These are phyloP conservation scores for Nigrospora osmanthi DNA, from an alignment of 2,329 filamentous ascomycete genomes.

Conservation along the genomic window DNA sequence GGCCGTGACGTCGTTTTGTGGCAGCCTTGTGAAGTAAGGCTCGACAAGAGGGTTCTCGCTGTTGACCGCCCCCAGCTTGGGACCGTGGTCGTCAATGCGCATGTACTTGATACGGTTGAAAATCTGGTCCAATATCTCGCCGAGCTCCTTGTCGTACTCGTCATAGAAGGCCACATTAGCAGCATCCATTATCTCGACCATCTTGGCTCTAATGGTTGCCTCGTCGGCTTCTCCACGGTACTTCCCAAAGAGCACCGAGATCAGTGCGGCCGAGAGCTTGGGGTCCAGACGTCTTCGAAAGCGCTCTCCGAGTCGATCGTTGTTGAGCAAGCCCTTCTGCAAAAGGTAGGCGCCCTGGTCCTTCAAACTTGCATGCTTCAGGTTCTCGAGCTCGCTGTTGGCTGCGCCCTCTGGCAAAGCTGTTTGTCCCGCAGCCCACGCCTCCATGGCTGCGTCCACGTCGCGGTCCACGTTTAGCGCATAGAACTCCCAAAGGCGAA, in stretches of 20 bases:
- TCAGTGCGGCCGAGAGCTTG: slow-evolving; percentile 58
- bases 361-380: slow-evolving; percentile 35
- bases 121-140: slow-evolving; percentile 80
- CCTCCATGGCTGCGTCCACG: slow-evolving; percentile 57
- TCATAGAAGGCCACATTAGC: slow-evolving; percentile 84
- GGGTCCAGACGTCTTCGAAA: slow-evolving; percentile 67
- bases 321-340: slow-evolving; percentile 61
- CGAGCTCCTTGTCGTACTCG: slow-evolving; percentile 81
- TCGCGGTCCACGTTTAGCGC: slow-evolving; percentile 71
- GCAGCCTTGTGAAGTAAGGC: slow-evolving; percentile 87
- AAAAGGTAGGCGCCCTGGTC: slow-evolving; percentile 56
- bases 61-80: slow-evolving; percentile 74
- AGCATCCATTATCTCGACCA: slow-evolving; percentile 65
- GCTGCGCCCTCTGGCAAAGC: slow-evolving; percentile 40
- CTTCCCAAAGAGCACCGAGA: slow-evolving; percentile 60
- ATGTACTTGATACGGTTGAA: slow-evolving; percentile 95
- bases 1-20: slow-evolving; percentile 67
- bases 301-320: slow-evolving; percentile 70
- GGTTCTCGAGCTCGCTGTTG: slow-evolving; percentile 33
- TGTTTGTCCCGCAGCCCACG: slow-evolving; percentile 59
- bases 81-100: slow-evolving; percentile 85
- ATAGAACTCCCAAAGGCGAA: slow-evolving; percentile 92
- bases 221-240: slow-evolving; percentile 51
- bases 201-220: slow-evolving; percentile 43
- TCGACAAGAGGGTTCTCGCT: slow-evolving; percentile 77